These are phyloP conservation scores for Cercospora sp. DNA, from an alignment of 2,329 filamentous ascomycete species.

Conservation along the genomic window DNA sequence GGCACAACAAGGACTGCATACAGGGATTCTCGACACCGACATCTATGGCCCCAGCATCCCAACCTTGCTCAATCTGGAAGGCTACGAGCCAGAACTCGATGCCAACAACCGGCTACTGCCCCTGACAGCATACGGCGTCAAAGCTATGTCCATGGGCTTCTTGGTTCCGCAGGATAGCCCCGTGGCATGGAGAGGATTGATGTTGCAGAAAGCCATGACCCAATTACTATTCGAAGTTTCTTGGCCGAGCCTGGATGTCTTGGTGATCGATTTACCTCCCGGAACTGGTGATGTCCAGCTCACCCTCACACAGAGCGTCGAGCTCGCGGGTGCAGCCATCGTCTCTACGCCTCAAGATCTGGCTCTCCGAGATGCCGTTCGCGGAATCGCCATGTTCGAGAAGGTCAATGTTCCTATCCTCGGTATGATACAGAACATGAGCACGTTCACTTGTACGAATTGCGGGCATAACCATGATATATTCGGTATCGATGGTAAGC, in stretches of 20 bases:
- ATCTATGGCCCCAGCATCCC: slow-evolving; percentile 96
- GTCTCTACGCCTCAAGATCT: slow-evolving; percentile 93
- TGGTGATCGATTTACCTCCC: slow-evolving; percentile 88
- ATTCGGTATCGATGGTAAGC: slow-evolving; percentile 40
- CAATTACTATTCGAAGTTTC: slow-evolving; percentile 94
- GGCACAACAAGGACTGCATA: slow-evolving; percentile 74
- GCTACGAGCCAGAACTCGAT: slow-evolving; percentile 38
- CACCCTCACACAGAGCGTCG: slow-evolving; percentile 92
- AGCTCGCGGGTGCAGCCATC: slow-evolving; percentile 75
- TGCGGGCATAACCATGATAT: slow-evolving; percentile 41
- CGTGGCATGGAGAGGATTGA: slow-evolving; percentile 91
- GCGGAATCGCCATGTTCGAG: slow-evolving; percentile 89
- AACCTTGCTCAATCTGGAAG: slow-evolving; percentile 68
- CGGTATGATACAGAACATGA: slow-evolving; percentile 92
- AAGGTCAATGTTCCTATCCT: slow-evolving; percentile 79
- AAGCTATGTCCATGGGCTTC: slow-evolving; percentile 99
- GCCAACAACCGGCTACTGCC: slow-evolving; percentile 74
- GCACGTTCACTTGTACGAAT: slow-evolving; percentile 75
- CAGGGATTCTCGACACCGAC: slow-evolving; percentile 90
- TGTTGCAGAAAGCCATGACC: slow-evolving; percentile 97
- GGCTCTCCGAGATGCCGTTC: slow-evolving; percentile 85
- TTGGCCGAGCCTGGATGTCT: slow-evolving; percentile 84
- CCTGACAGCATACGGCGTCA: slow-evolving; percentile 89
- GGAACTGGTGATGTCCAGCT: slow-evolving; percentile 95
- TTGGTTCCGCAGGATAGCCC: slow-evolving; percentile 76